These are phyloP conservation scores for Cryphonectria radicalis DNA, from an alignment of 2,329 filamentous ascomycete genomes.

Conservation along the genomic window DNA sequence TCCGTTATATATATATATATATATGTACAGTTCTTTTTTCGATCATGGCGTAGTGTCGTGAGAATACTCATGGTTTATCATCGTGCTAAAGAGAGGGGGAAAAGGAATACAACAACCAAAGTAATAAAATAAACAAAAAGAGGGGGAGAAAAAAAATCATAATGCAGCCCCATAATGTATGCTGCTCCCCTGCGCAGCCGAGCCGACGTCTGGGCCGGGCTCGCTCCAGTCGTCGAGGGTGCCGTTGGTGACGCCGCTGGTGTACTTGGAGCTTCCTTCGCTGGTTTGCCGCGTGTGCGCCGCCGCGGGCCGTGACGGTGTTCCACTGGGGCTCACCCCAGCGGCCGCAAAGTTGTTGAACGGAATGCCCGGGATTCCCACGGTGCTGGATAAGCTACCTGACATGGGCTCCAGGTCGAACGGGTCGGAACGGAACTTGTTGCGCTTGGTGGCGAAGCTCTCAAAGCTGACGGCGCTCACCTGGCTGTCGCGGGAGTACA, in stretches of 20 bases:
- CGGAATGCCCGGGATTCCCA: slow-evolving; percentile 39
- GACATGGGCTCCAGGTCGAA: slow-evolving; percentile 66
- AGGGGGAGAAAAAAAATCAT: slow-evolving; percentile 3
- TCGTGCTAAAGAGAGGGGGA: not conserved
- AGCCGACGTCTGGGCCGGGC: slow-evolving; percentile 58
- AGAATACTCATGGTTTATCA: not conserved
- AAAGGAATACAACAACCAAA: slow-evolving; percentile 5
- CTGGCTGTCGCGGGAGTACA: slow-evolving; percentile 40
- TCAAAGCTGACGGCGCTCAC: slow-evolving; percentile 50
- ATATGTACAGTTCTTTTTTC: slow-evolving; percentile 14
- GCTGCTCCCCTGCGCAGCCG: slow-evolving; percentile 33
- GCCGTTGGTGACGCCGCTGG: slow-evolving; percentile 52
- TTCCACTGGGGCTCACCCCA: slow-evolving; percentile 28
- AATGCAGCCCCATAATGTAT: slow-evolving; percentile 22
- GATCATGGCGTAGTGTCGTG: slow-evolving; percentile 4
- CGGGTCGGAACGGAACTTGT: slow-evolving; percentile 66
- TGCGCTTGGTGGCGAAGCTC: slow-evolving; percentile 52
- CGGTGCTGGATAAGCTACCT: slow-evolving; percentile 35
- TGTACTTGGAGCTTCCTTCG: slow-evolving; percentile 50
- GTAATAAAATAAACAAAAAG: slow-evolving; percentile 1
- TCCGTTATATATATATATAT: not conserved
- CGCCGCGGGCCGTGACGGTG: slow-evolving; percentile 37
- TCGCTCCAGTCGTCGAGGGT: slow-evolving; percentile 51
- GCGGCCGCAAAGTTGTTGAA: slow-evolving; percentile 37
- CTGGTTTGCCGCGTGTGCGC: slow-evolving; percentile 44